A percentile compares a stretch with the other conserved stretches of the same genome.
Conservation (phyloP, 2,329 filamentous ascomycete species). For the Pestalotiopsis sp. region DNA sequence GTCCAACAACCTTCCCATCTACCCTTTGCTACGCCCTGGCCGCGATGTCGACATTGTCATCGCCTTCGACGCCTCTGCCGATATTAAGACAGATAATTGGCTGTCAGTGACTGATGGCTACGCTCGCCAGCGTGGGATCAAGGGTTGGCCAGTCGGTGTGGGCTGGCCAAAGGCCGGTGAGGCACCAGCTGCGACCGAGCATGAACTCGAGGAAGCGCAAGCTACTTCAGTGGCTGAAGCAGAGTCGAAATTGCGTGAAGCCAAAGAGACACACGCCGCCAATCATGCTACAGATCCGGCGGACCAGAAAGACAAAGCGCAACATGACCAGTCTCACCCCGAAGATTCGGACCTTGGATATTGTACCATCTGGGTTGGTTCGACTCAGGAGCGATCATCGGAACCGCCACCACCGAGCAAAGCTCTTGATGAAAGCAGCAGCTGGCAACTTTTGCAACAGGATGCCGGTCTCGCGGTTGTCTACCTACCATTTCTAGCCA, state of each 20-base stretch:
- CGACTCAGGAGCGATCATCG: slow-evolving; percentile 70
- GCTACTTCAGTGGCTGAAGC: slow-evolving; percentile 63
- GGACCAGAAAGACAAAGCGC: slow-evolving; percentile 32
- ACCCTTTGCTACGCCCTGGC: slow-evolving; percentile 86
- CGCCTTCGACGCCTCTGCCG: slow-evolving; percentile 92
- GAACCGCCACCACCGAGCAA: slow-evolving; percentile 54
- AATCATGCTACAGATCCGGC: slow-evolving; percentile 25
- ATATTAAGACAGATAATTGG: slow-evolving; percentile 95
- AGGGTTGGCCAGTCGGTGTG: slow-evolving; percentile 92
- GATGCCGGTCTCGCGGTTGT: slow-evolving; percentile 86
- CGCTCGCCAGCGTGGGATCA: slow-evolving; percentile 84
- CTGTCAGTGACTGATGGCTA: slow-evolving; percentile 93
- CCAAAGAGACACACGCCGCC: slow-evolving; percentile 37
- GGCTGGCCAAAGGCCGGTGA: slow-evolving; percentile 79
- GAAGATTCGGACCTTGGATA: slow-evolving; percentile 72
- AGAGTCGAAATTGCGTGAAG: slow-evolving; percentile 64
- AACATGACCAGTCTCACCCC: slow-evolving; percentile 45
- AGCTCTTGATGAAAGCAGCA: slow-evolving; percentile 62
- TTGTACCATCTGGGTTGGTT: slow-evolving; percentile 95
- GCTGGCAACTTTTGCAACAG: slow-evolving; percentile 73
- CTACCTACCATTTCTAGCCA: slow-evolving; percentile 88
- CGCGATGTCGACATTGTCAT: slow-evolving; percentile 88
- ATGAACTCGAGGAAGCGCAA: slow-evolving; percentile 71
- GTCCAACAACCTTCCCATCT: slow-evolving; percentile 97
- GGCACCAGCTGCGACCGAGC: slow-evolving; percentile 59